Percentiles rank a stretch among this genome's conserved stretches.
Conservation (phyloP, 805 yeast species). For the Brettanomyces nanus region DNA sequence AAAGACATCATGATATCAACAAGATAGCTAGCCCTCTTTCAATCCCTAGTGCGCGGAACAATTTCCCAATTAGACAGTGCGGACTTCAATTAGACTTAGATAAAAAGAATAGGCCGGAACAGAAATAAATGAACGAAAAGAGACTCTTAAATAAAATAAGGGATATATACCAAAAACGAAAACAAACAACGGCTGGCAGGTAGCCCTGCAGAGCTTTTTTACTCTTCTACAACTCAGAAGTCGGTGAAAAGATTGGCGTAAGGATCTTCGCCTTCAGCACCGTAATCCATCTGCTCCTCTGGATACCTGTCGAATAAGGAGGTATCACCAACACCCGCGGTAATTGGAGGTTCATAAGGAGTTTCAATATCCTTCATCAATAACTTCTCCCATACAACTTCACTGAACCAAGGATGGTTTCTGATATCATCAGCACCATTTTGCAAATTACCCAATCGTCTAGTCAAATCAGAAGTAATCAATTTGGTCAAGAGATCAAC, state of each 20-base stretch:
- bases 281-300: slow-evolving; percentile 79
- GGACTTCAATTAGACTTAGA: too few relatives aligned
- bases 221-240: too few relatives aligned
- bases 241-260: slow-evolving; percentile 25
- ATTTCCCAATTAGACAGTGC: too few relatives aligned
- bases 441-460: slow-evolving; percentile 49
- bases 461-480: slow-evolving; percentile 47
- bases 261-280: slow-evolving; percentile 47
- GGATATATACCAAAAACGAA: too few relatives aligned
- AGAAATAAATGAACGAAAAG: too few relatives aligned
- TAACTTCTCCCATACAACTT: slow-evolving; percentile 54
- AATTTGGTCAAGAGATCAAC: slow-evolving; percentile 41
- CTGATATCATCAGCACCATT: slow-evolving; percentile 51
- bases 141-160: too few relatives aligned
- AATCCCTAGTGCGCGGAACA: too few relatives aligned
- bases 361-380: slow-evolving; percentile 51
- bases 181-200: too few relatives aligned
- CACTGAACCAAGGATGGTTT: slow-evolving; percentile 50
- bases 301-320: slow-evolving; percentile 64
- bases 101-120: too few relatives aligned
- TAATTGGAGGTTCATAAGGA: slow-evolving; percentile 58
- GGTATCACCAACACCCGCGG: slow-evolving; percentile 57
- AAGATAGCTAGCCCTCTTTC: too few relatives aligned
- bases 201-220: too few relatives aligned
- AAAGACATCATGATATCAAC: too few relatives aligned